Evolutionary conservation across 176 grass and related monocot species (phyloP).

Genomic region (Oryza punctata): DNA sequence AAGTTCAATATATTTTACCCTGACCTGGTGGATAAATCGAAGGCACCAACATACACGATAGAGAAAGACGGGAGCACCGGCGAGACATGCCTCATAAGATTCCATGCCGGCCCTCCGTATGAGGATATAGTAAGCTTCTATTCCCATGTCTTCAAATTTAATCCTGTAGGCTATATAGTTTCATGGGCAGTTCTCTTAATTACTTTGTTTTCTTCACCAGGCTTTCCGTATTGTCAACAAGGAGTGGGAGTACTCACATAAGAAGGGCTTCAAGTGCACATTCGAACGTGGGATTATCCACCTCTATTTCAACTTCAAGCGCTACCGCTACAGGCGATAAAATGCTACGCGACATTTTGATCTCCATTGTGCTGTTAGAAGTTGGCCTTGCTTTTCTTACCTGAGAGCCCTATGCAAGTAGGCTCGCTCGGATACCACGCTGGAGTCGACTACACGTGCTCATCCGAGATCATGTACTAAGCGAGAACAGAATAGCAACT

Average conservation of each 20-base stretch:
- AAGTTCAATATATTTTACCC: slow-evolving; percentile 99
- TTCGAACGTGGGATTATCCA: slow-evolving; percentile 97
- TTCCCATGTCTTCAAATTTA: slow-evolving; percentile 15
- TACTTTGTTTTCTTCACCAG: slow-evolving; percentile 34
- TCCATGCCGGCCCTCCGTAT: slow-evolving; percentile 93
- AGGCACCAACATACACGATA: slow-evolving; percentile 78
- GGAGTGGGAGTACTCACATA: slow-evolving; percentile 99
- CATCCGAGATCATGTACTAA: background rate
- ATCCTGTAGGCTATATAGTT: background rate
- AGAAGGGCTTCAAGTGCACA: slow-evolving; percentile 98
- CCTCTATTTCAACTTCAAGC: slow-evolving; percentile 98
- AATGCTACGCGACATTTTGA: background rate
- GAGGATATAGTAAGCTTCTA: slow-evolving; percentile 85
- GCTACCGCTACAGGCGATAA: slow-evolving; percentile 83
- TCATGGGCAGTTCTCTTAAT: background rate
- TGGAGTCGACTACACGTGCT: background rate
- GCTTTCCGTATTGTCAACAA: slow-evolving; percentile 94
- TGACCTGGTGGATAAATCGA: slow-evolving; percentile 95
- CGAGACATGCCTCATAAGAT: slow-evolving; percentile 88
- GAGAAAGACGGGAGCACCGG: slow-evolving; percentile 85
- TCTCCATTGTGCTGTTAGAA: background rate
- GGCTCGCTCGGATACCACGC: background rate
- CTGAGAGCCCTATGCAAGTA: background rate
- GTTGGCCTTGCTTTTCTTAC: background rate
- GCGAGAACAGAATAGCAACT: background rate